Base-by-base conservation (phyloP, 1,139 yeast species). In the Diutina pseudorugosa region DNA sequence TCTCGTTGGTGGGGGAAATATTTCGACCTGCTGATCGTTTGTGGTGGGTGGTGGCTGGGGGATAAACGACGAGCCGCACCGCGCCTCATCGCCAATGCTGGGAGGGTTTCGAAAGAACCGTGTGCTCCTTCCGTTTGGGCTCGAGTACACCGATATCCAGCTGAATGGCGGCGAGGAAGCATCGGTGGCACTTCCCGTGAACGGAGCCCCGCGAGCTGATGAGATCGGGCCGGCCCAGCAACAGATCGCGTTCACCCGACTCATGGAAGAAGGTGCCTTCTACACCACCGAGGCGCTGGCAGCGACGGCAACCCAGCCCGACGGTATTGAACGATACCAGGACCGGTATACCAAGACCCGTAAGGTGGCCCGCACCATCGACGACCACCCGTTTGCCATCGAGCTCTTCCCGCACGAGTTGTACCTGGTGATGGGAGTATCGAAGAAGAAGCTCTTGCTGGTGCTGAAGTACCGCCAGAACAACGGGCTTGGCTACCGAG, bases 361-460 rank as follows among this genome's bases (percentile, higher is more conserved):
- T 54, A 83, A 79, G 61, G 77, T 83, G n/a, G 93, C 93, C 1
- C 76, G 85, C 53, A 82, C 94, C 3, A 79, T 86, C 18, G 85
- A 84, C 58, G 95, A 87, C 55, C 94, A 88, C 67, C 96, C 96
- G 1, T 89, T 84, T 63, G 77, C 77, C 56, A 60, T 78, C 27
- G 81, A 79, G 54, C 75, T 85, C 57, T 88, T 91, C 65, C 98
- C 98, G 0, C 75, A 72, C 25, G 98, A 93, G 64, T 71, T 93
- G 54, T 83, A 86, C 59, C 69, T 76, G 25, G 88, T 84, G 36
- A 82, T 85, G 85, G 93, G 91, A 3, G 76, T 83, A 11, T 75
- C 77, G 57, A 77, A 74, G 57, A 73, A 74, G 61, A 77, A 76
- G 62, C 79, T 79, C 59, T 64, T 80, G n/a, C 65, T 83, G 52